Base-by-base conservation (phyloP, 441 rosid species). In the Croton laevigatus region DNA sequence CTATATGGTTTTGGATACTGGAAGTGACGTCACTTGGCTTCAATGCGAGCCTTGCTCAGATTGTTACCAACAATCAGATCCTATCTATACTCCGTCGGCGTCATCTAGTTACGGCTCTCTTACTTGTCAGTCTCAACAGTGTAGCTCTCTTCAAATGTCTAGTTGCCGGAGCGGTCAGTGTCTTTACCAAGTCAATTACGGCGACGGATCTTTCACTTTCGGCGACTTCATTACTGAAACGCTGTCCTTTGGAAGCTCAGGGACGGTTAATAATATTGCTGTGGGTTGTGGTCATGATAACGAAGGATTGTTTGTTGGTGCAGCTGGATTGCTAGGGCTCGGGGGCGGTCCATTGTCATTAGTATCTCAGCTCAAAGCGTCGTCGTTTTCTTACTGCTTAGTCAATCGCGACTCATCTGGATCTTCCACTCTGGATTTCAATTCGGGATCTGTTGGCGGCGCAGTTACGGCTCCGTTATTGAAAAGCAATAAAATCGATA, bases 281-380 rank as follows among this genome's bases (percentile, higher is more conserved):
- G 58, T 94, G 5, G 97, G 97, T 0, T 94, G 97, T 57, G 98
- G 97, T 64, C 98, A 94, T 59, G 88, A 89, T 71, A 94, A 91
- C 42, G 89, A 94, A 79, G 98, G 98, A 20, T 75, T 91, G 57
- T 94, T 94, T 57, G 86, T 86, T 8, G 98, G 89, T 32, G 90
- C 98, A 0, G 93, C 94, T 17, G 98, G 98, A 22, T 70, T 94
- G 22, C 69, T 94, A 23, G 97, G 97, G 16, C 87, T 93, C 27
- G 96, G 98, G 48, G 89, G 96, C 27, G 98, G 98, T 5, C 84
- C 70, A 8, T 75, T 93, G n/a, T 93, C 96, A 0, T 82, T 93
- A 27, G 91, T 94, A 0, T 53, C 89, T 0, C 98, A 93, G 71
- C 74, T 88, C 19, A 86, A 89, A 65, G 85, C 80, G 62, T 84